Percentiles rank a stretch among this genome's conserved stretches.
Evolutionary conservation across 805 yeast genomes (phyloP).

Genomic region (Schwanniomyces yamadae): DNA sequence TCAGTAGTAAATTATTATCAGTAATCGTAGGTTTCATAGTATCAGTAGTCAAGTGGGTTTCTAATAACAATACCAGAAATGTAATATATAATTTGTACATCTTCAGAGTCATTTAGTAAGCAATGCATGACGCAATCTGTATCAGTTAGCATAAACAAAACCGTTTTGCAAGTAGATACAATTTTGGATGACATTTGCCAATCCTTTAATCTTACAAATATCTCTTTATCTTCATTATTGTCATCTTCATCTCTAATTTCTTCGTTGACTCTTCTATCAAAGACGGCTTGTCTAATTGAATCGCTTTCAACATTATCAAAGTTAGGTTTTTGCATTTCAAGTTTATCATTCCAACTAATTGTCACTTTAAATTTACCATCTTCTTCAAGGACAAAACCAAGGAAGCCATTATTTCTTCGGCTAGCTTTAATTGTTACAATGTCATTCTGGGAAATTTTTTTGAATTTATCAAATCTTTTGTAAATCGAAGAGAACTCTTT

Average conservation of each 20-base stretch:
- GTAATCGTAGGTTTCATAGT: too few species aligned
- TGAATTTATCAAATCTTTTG: conserved; percentile 66
- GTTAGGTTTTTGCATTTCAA: conserved; percentile 43
- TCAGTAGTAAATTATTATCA: too few species aligned
- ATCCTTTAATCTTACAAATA: conserved; percentile 56
- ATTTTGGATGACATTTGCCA: conserved; percentile 68
- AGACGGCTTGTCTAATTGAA: conserved; percentile 17
- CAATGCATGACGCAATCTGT: conserved; percentile 65
- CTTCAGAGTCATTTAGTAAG: conserved; percentile 59
- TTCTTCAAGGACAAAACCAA: conserved; percentile 54
- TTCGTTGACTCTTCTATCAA: conserved; percentile 3
- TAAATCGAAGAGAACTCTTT: conserved; percentile 51
- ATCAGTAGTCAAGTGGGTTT: conserved; percentile 3
- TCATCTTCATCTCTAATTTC: conserved; percentile 14
- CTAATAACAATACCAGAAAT: conserved; percentile 37
- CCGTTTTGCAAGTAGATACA: conserved; percentile 59
- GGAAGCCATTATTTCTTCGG: conserved; percentile 42
- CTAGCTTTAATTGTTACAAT: conserved; percentile 50
- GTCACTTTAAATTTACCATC: conserved; percentile 53
- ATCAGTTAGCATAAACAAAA: conserved; percentile 57
- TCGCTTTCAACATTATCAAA: conserved; percentile 19
- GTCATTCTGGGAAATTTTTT: conserved; percentile 41
- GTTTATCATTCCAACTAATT: conserved; percentile 56
- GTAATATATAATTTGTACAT: conserved; percentile 64
- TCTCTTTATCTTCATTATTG: conserved; percentile 35